These are phyloP conservation scores for Pontederia paniculata DNA, from an alignment of 176 grass and related monocot species.

Conservation along the genomic window DNA sequence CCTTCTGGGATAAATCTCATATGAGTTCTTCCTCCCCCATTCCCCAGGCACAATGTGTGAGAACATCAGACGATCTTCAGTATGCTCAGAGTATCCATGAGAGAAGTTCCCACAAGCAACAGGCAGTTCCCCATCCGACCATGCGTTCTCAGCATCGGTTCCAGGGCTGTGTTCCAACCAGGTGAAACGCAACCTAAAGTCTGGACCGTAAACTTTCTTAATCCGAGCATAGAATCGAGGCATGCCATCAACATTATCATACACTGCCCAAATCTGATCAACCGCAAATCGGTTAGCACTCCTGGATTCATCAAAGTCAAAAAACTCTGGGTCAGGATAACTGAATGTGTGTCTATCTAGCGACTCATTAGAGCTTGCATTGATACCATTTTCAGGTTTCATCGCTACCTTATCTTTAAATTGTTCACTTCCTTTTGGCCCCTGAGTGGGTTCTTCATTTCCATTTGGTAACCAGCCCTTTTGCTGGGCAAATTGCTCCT, in stretches of 20 bases:
- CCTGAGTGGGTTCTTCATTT: background rate
- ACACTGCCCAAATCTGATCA: slow-evolving; percentile 65
- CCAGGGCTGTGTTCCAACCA: slow-evolving; percentile 59
- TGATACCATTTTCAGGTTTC: background rate
- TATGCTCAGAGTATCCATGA: slow-evolving; percentile 24
- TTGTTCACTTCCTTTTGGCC: background rate
- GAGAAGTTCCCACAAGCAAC: slow-evolving; percentile 54
- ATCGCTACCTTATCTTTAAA: background rate
- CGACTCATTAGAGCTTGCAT: slow-evolving; percentile 14
- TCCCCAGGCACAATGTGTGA: slow-evolving; percentile 36
- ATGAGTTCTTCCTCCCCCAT: slow-evolving; percentile 29
- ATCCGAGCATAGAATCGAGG: slow-evolving; percentile 78
- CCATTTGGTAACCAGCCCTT: background rate
- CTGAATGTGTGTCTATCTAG: slow-evolving; percentile 5
- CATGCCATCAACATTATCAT: slow-evolving; percentile 54
- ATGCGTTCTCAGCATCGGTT: slow-evolving; percentile 28
- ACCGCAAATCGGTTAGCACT: slow-evolving; percentile 32
- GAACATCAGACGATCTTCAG: slow-evolving; percentile 51
- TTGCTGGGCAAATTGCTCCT: background rate
- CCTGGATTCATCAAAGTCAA: slow-evolving; percentile 41
- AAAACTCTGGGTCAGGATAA: slow-evolving; percentile 65
- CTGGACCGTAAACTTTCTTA: slow-evolving; percentile 25
- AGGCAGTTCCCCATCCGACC: slow-evolving; percentile 41
- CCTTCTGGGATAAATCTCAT: slow-evolving; percentile 65
- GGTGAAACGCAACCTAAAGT: slow-evolving; percentile 38